Base-by-base conservation (phyloP, 176 grass and related monocot genomes). In the Elaeis guineensis region DNA sequence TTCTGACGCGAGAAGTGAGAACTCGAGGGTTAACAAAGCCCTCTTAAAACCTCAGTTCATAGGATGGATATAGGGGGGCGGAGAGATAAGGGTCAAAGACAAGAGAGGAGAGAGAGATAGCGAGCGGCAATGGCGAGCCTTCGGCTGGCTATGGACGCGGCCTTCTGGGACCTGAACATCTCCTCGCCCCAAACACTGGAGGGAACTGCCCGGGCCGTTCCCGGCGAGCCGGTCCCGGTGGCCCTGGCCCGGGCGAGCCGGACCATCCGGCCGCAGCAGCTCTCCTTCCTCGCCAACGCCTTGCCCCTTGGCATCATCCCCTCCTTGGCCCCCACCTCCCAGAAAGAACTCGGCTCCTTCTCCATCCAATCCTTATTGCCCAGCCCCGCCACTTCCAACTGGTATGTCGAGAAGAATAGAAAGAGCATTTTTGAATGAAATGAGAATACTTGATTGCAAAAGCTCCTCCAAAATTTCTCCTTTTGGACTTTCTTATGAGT, bases 281-380 rank as follows among this genome's bases (percentile, higher is more conserved):
- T 73, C 18, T 63, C 50, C 26, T 63, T 73, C 70, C 70, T 73
- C 50, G n/a, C 59, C 16, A 23, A 49, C 14, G 59, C 70, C 25
- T 55, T 73, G 19, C 70, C 70, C 26, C 70, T 73, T 51, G 70
- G 70, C 6, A 15, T 73, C 25, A 55, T 73, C 59, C 70, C 70
- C 3, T 55, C 70, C 3, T 48, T 73, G 19, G 25, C 70, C 5
- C 51, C 70, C 4, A 5, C 70, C 16, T 12, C 20, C 20, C 19
- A 73, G 51, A 59, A 63, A 15, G 50, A 65, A 15, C 62, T 73
- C 29, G 59, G 70, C 3, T 63, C 70, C 70, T 63, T 73, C 59
- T 19, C 70, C 23, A n/a, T 73, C 29, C 70, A 73, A 21, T 73
- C 51, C 16, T 3, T 73, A 50, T 25, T 73, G 6, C 19, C 24